phyloP scores from a whole-genome alignment of 2,329 filamentous ascomycete species.

The Trichoderma aggressivum region DNA sequence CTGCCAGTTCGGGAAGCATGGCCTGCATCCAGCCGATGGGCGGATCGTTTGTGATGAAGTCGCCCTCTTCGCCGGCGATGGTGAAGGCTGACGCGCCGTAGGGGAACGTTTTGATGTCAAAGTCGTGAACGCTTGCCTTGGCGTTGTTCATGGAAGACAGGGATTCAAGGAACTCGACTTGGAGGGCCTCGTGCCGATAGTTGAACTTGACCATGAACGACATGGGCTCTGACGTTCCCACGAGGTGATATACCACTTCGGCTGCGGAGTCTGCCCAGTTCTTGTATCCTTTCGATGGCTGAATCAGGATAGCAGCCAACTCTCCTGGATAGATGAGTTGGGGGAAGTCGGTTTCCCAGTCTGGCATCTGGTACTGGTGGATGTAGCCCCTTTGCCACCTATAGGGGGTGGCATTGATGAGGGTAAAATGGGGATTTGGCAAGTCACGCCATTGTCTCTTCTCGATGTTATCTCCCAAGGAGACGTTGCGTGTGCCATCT shows the following conservation, averaged over 20 bases:
- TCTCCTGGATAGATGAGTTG: conserved; percentile 29
- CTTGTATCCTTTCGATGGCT: not conserved
- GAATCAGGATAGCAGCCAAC: conserved; percentile 17
- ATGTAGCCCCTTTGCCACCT: conserved; percentile 26
- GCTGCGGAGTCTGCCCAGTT: conserved; percentile 24
- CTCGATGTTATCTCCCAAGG: not conserved
- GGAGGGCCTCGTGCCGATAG: conserved; percentile 13
- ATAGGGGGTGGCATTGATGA: conserved; percentile 37
- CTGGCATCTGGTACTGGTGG: conserved; percentile 22
- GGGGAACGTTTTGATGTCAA: conserved; percentile 20
- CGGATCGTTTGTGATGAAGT: conserved; percentile 29
- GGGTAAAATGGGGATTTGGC: conserved; percentile 19
- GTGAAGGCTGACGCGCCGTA: conserved; percentile 28
- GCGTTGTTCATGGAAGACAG: conserved; percentile 25
- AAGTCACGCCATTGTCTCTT: conserved; percentile 12
- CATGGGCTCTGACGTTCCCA: conserved; percentile 27
- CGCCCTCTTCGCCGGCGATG: conserved; percentile 31
- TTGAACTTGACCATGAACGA: conserved; percentile 29
- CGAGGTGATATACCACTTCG: conserved; percentile 31
- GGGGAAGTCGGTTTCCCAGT: conserved; percentile 26
- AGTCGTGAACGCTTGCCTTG: conserved; percentile 16
- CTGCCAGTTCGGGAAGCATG: conserved; percentile 26
- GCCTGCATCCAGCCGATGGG: conserved; percentile 32
- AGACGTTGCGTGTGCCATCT: not conserved
- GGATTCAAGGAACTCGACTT: conserved; percentile 24